phyloP scores from a whole-genome alignment of 192 early-diverging fungal species.

The Coemansia sp. region DNA sequence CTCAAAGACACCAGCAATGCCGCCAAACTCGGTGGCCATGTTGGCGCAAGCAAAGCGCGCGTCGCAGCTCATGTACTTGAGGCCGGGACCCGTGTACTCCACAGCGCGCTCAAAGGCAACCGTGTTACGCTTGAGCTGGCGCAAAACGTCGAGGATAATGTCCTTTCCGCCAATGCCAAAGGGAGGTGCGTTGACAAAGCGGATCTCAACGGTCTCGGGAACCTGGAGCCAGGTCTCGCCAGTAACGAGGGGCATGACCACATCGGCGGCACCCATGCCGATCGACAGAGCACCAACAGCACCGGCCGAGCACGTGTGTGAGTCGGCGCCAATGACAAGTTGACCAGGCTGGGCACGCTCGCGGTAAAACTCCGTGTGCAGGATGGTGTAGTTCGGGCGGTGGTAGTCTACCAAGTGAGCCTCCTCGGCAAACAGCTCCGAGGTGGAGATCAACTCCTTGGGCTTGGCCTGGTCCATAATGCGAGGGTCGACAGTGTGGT shows the following conservation, averaged over 20 bases:
- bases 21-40: conserved; percentile 87
- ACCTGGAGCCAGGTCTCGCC: conserved; percentile 84
- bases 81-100: conserved; percentile 72
- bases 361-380: conserved; percentile 84
- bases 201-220: conserved; percentile 77
- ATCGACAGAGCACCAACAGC: conserved; percentile 77
- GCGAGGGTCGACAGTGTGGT: conserved; percentile 76
- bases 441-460: conserved; percentile 63
- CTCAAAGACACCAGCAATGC: conserved; percentile 81
- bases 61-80: conserved; percentile 80
- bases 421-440: conserved; percentile 69
- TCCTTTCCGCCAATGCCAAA: conserved; percentile 84
- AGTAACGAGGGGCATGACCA: conserved; percentile 79
- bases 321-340: conserved; percentile 79
- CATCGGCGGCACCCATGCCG: conserved; percentile 79
- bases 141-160: conserved; percentile 75
- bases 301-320: conserved; percentile 79
- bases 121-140: conserved; percentile 81
- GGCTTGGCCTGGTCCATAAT: conserved; percentile 73
- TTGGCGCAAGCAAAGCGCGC: conserved; percentile 78
- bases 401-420: conserved; percentile 70
- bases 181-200: conserved; percentile 67
- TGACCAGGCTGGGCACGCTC: conserved; percentile 79
- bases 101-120: conserved; percentile 78
- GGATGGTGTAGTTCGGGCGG: conserved; percentile 75